These are phyloP conservation scores for Mortierella sp. DNA, from an alignment of 371 early-diverging fungal genomes.

Conservation along the genomic window DNA sequence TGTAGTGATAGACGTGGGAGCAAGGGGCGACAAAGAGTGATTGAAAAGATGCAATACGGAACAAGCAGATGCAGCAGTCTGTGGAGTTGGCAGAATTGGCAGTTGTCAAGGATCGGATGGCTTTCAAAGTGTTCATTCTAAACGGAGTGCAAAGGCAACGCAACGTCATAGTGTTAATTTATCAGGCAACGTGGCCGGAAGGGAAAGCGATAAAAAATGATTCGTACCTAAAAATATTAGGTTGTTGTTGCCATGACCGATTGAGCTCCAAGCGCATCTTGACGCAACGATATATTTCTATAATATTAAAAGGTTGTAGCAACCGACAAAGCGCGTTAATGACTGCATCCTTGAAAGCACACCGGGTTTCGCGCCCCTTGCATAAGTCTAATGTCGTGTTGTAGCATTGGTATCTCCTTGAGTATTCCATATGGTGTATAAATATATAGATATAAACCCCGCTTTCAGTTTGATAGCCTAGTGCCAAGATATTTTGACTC, in stretches of 20 bases:
- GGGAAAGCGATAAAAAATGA: background rate
- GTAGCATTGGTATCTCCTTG: no score
- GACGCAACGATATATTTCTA: conserved; percentile 81
- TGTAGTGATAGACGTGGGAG: conserved; percentile 95
- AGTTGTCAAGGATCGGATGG: conserved; percentile 45
- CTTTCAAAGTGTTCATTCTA: conserved; percentile 55
- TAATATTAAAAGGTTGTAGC: background rate
- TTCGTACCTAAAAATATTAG: conserved; percentile 66
- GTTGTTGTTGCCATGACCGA: conserved; percentile 72
- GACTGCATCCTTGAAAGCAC: background rate
- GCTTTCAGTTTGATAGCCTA: no score
- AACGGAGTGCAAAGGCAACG: no score
- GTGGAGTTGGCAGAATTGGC: conserved; percentile 53
- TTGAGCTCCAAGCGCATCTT: conserved; percentile 86
- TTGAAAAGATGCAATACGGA: conserved; percentile 90
- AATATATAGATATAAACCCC: no score
- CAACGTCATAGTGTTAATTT: no score
- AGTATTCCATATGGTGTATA: no score
- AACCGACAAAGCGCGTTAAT: background rate
- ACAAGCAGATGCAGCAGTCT: conserved; percentile 97
- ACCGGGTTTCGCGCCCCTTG: no score
- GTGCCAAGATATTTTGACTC: no score
- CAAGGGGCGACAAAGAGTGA: conserved; percentile 97
- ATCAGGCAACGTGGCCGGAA: no score
- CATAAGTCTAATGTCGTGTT: no score